Conservation (phyloP, 352 stramenopile genomes). For the Globisporangium rhizosaccharum region DNA sequence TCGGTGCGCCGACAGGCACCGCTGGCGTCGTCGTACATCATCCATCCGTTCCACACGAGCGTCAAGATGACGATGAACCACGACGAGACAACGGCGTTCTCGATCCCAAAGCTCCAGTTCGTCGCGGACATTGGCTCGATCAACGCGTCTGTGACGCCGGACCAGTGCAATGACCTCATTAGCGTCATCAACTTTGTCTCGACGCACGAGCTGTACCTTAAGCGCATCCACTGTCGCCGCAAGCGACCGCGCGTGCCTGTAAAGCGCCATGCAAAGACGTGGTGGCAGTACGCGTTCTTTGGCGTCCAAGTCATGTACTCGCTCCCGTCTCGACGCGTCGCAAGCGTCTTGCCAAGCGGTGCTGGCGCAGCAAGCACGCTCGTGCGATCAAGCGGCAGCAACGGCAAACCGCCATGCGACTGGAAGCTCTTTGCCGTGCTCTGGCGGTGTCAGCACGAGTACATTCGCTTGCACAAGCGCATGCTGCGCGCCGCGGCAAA, state of each 20-base stretch:
- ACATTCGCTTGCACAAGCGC: conserved; percentile 74
- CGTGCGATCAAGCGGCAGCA: not conserved
- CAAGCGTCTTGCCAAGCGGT: not conserved
- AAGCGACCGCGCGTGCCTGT: conserved; percentile 51
- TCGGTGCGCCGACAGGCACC: conserved; percentile 20
- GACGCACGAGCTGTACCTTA: conserved; percentile 77
- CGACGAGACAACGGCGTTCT: conserved; percentile 53
- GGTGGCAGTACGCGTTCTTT: conserved; percentile 78
- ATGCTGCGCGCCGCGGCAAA: conserved; percentile 52
- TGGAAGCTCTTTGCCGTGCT: conserved; percentile 62
- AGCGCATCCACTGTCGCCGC: conserved; percentile 68
- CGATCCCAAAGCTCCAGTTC: conserved; percentile 69
- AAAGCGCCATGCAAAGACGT: conserved; percentile 39
- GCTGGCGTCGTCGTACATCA: conserved; percentile 35
- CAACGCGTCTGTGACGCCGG: conserved; percentile 49
- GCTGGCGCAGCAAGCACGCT: not conserved
- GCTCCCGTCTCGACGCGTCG: conserved; percentile 9
- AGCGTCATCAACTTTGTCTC: conserved; percentile 76
- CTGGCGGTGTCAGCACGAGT: conserved; percentile 61
- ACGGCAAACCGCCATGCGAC: conserved; percentile 21
- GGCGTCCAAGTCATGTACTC: conserved; percentile 62
- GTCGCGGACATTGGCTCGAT: conserved; percentile 66
- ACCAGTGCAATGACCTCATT: conserved; percentile 76
- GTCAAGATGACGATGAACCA: conserved; percentile 81
- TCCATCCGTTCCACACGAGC: conserved; percentile 69